These are phyloP conservation scores for Monosporascus sp. DNA, from an alignment of 2,329 filamentous ascomycete species.

Conservation along the genomic window DNA sequence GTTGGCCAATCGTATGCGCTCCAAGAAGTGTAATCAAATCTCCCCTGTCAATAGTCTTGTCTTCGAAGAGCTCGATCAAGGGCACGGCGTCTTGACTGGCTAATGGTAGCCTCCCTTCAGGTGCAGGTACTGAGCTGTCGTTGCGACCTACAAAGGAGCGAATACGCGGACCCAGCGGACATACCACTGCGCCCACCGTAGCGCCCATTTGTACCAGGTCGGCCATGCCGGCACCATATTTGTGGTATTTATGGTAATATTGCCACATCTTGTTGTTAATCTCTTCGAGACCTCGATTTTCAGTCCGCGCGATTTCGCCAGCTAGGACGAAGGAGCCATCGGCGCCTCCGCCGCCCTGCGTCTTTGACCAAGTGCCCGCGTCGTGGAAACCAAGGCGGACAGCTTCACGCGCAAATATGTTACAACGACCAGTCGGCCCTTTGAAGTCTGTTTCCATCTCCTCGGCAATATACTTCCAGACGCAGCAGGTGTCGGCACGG, in stretches of 20 bases:
- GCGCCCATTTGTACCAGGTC: constrained; percentile 51
- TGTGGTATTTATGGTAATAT: constrained; percentile 26
- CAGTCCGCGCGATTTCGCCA: constrained; percentile 31
- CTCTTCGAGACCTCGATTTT: constrained; percentile 42
- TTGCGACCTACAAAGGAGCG: constrained; percentile 47
- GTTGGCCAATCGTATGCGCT: constrained; percentile 47
- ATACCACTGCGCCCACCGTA: constrained; percentile 44
- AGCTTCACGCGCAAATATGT: constrained; percentile 36
- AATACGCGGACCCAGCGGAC: constrained; percentile 41
- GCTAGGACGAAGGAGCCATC: constrained; percentile 40
- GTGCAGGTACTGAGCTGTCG: constrained; percentile 37
- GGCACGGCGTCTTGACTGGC: constrained; percentile 31
- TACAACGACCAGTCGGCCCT: constrained; percentile 35
- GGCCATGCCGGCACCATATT: constrained; percentile 39
- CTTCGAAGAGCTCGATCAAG: constrained; percentile 42
- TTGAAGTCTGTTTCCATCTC: constrained; percentile 33
- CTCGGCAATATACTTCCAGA: constrained; percentile 38
- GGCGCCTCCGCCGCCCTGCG: constrained; percentile 35
- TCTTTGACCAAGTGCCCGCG: constrained; percentile 38
- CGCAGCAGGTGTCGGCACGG: constrained; percentile 36
- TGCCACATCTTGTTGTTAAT: constrained; percentile 34
- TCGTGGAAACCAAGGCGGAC: constrained; percentile 46
- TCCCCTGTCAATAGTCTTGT: constrained; percentile 47
- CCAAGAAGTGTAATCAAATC: constrained; percentile 50
- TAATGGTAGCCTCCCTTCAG: constrained; percentile 19